These are phyloP conservation scores for Podaxis sp. DNA, from an alignment of 768 basidiomycete genomes.

Conservation along the genomic window DNA sequence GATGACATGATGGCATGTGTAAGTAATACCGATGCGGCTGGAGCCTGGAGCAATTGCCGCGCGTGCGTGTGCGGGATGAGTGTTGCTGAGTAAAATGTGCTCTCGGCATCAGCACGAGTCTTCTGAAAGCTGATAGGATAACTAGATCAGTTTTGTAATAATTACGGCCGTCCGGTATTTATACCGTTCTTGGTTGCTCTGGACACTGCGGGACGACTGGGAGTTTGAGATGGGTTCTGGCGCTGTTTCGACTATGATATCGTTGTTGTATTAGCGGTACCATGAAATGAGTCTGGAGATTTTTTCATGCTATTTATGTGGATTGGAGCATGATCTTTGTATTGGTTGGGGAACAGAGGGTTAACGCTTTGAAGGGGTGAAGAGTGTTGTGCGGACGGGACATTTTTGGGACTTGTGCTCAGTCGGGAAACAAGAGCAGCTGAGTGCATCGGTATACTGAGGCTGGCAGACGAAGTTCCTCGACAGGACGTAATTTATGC, in stretches of 20 bases:
- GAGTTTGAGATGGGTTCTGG: neutral
- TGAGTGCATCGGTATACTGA: too few relatives aligned
- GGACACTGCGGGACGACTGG: too few relatives aligned
- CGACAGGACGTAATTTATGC: too few relatives aligned
- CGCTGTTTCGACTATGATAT: too few relatives aligned
- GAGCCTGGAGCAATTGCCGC: conserved; percentile 2
- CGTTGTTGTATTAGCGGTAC: neutral
- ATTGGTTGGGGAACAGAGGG: too few relatives aligned
- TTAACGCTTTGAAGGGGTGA: too few relatives aligned
- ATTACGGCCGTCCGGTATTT: neutral
- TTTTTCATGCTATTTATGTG: neutral
- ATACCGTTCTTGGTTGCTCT: neutral
- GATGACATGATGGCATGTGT: conserved; percentile 2
- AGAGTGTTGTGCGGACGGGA: too few relatives aligned
- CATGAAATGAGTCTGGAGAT: neutral
- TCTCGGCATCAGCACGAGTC: neutral
- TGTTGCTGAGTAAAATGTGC: conserved; percentile 1
- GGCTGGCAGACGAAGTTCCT: too few relatives aligned
- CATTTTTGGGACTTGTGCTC: too few relatives aligned
- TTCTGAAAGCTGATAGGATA: neutral
- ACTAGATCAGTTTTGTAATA: neutral
- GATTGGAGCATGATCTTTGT: neutral
- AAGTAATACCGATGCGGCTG: neutral
- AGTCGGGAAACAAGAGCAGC: too few relatives aligned
- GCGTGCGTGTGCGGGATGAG: neutral